Conservation (phyloP, 805 yeast genomes). For the Saccharomycopsis capsularis region DNA sequence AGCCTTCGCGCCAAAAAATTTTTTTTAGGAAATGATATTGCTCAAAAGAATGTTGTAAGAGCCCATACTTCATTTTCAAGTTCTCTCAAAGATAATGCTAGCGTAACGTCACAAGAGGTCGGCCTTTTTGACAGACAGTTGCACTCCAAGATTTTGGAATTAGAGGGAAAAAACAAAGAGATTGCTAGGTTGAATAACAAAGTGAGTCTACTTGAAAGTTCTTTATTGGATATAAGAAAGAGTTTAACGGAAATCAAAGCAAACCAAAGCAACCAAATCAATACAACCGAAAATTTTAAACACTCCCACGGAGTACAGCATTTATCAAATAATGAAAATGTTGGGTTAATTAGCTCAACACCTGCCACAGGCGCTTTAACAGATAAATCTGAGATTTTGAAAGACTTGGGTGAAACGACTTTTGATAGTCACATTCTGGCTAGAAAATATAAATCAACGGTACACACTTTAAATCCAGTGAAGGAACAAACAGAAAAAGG, state of each 20-base stretch:
- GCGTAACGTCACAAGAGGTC: not conserved
- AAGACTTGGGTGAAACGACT: not conserved
- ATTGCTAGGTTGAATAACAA: conserved; percentile 15
- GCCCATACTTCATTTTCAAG: not conserved
- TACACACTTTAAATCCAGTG: no score
- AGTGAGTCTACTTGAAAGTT: conserved; percentile 10
- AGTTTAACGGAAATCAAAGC: conserved; percentile 11
- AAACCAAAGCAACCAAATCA: not conserved
- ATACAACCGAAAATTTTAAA: no score
- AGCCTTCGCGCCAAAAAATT: not conserved
- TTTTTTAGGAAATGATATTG: not conserved
- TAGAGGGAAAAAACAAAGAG: conserved; percentile 12
- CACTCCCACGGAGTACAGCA: no score
- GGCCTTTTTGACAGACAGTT: not conserved
- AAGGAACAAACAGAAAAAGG: not conserved
- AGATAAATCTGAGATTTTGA: not conserved
- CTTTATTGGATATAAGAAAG: conserved; percentile 10
- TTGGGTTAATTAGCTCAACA: conserved; percentile 13
- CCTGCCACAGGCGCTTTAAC: conserved; percentile 1
- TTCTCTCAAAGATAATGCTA: not conserved
- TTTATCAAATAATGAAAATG: no score
- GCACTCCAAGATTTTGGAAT: conserved; percentile 1
- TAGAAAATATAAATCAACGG: no score
- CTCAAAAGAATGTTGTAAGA: not conserved
- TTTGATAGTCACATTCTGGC: not conserved